Percentiles rank a stretch among this genome's conserved stretches.
phyloP scores from a whole-genome alignment of 164 flowering plant species.

The Stephania yunnanensis region DNA sequence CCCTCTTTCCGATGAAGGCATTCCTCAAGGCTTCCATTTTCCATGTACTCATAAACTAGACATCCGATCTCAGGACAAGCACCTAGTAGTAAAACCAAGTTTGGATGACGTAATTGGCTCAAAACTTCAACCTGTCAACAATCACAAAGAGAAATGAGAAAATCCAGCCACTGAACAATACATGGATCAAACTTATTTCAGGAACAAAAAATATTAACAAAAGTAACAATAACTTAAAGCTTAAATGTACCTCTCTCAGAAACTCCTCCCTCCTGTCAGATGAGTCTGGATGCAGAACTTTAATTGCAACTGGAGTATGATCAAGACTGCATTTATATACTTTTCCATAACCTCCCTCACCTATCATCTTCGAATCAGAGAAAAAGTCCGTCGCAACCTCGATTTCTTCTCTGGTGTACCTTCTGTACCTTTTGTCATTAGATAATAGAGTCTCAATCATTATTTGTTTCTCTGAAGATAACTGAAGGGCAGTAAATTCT shows the following conservation, averaged over 20 bases:
- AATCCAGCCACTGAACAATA: not conserved
- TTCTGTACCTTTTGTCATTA: conserved; percentile 57
- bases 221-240: not conserved
- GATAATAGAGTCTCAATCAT: conserved; percentile 46
- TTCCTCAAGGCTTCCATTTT: conserved; percentile 78
- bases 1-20: conserved; percentile 32
- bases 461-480: conserved; percentile 54
- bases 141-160: not conserved
- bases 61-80: conserved; percentile 83
- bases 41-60: conserved; percentile 77
- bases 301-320: conserved; percentile 81
- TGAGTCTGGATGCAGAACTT: conserved; percentile 59
- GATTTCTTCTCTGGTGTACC: conserved; percentile 56
- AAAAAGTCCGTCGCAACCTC: conserved; percentile 63
- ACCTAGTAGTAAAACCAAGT: conserved; percentile 67
- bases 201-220: not conserved
- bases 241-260: conserved; percentile 64
- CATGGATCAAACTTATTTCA: not conserved
- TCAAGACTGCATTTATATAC: conserved; percentile 74
- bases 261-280: conserved; percentile 60
- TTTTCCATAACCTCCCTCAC: conserved; percentile 85
- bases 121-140: conserved; percentile 66
- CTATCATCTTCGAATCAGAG: conserved; percentile 56
- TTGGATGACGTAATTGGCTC: conserved; percentile 68
- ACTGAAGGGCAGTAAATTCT: conserved; percentile 48